Conservation (phyloP, 2,329 filamentous ascomycete species). For the Pseudogymnoascus sp. region DNA sequence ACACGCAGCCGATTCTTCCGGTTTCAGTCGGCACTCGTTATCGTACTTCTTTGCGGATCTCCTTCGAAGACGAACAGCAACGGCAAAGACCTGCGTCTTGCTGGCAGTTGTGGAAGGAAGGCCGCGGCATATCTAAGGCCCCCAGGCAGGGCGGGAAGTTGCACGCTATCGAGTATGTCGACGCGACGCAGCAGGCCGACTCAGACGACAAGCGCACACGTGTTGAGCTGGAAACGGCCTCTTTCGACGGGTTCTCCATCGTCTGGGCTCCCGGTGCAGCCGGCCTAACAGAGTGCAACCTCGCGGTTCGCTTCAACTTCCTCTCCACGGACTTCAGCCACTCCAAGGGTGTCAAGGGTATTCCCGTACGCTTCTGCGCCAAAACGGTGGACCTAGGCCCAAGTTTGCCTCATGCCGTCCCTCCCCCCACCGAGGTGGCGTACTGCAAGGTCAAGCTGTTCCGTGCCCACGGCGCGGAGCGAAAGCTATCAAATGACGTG, state of each 20-base stretch:
- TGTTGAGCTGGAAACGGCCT: slow-evolving; percentile 66
- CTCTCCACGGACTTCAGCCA: slow-evolving; percentile 98
- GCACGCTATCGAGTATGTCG: slow-evolving; percentile 92
- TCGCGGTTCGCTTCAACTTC: slow-evolving; percentile 96
- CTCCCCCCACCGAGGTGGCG: slow-evolving; percentile 62
- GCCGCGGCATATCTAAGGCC: slow-evolving; percentile 88
- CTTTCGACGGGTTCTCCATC: slow-evolving; percentile 91
- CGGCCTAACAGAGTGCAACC: slow-evolving; percentile 66
- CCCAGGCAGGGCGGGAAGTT: slow-evolving; percentile 88
- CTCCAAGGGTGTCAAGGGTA: slow-evolving; percentile 96
- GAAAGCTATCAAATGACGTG: slow-evolving; percentile 90
- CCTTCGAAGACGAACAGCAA: slow-evolving; percentile 94
- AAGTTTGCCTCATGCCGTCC: slow-evolving; percentile 41
- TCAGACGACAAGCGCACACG: slow-evolving; percentile 60
- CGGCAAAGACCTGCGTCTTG: slow-evolving; percentile 75
- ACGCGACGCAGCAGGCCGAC: slow-evolving; percentile 51
- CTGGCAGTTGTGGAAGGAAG: slow-evolving; percentile 95
- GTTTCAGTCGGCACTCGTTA: slow-evolving; percentile 61
- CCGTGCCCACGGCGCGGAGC: slow-evolving; percentile 88
- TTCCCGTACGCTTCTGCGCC: slow-evolving; percentile 84
- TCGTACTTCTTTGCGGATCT: slow-evolving; percentile 87
- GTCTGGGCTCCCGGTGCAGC: slow-evolving; percentile 73
- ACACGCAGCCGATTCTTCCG: slow-evolving; percentile 60
- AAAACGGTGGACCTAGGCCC: slow-evolving; percentile 68
- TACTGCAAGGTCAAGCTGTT: slow-evolving; percentile 98